A percentile compares a stretch with the other conserved stretches of the same genome.
Conservation (phyloP, 192 early-diverging fungal genomes). For the Coemansia sp. region DNA sequence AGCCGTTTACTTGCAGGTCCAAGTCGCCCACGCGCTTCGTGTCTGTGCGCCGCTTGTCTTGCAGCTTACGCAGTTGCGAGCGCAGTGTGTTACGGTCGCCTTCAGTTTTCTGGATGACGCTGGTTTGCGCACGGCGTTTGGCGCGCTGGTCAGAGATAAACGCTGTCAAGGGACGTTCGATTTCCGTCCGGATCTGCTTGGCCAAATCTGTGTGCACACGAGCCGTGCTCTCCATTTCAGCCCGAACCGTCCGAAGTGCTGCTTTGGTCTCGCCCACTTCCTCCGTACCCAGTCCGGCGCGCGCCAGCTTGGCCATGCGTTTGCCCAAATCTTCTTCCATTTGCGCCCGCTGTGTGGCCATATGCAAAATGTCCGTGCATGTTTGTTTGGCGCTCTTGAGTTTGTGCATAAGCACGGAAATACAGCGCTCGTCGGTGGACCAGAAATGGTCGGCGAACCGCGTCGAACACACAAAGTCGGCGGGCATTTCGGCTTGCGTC, state of each 20-base stretch:
- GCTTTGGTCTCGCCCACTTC: constrained; percentile 64
- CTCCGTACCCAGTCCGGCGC: constrained; percentile 60
- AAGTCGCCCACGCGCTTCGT: constrained; percentile 53
- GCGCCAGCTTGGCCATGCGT: constrained; percentile 60
- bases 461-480: constrained; percentile 33
- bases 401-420: constrained; percentile 61
- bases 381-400: constrained; percentile 69
- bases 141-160: constrained; percentile 68
- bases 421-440: constrained; percentile 64
- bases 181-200: constrained; percentile 58
- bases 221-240: constrained; percentile 63
- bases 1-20: constrained; percentile 41
- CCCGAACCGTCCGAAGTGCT: constrained; percentile 56
- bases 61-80: constrained; percentile 52
- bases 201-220: constrained; percentile 63
- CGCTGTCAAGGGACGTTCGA: constrained; percentile 58
- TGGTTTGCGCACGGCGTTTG: constrained; percentile 55
- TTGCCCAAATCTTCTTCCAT: constrained; percentile 73
- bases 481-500: constrained; percentile 22
- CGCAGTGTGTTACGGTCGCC: constrained; percentile 45
- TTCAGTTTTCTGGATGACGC: constrained; percentile 50
- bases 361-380: constrained; percentile 61
- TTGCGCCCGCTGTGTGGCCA: constrained; percentile 59
- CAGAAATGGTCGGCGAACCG: constrained; percentile 47
- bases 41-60: constrained; percentile 57